Evolutionary conservation across 495 filamentous ascomycete species (phyloP), one percentile per base, ranked within the genome.

Genomic region (Hypoxylon intermedium): DNA sequence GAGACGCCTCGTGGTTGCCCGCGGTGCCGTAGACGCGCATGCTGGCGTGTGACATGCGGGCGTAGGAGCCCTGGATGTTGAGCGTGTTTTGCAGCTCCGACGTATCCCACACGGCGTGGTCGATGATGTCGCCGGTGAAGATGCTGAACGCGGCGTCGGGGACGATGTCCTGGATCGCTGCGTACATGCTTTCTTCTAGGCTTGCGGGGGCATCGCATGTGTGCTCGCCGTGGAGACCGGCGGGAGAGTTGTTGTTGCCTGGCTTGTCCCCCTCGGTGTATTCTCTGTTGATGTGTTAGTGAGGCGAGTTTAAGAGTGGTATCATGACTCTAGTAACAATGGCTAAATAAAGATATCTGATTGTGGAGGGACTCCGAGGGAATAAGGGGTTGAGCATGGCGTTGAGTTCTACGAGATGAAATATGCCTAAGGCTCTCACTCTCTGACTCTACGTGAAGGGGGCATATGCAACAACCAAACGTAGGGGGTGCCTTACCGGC

Each of bases 1-100:
- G 83, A 16, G 74, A 75, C 1, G 75, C 66, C 38, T 86, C 83
- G 51, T 86, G 83, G 56, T 86, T 85, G 1, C 83, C 82, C 2
- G 82, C 65, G 3, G 79, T 79, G 19, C 77, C 68, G 53, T 79
- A 84, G 9, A 85, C 77, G 18, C 67, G 67, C 13, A 83, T 65
- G 1, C 67, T 62, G 2, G 72, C 74, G 7, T 43, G 44, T 4
- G 63, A 59, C 63, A 75, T 78, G 30, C 72, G 71, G 3, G 66
- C 42, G 57, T 83, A 84, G 2, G 80, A 76, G 18, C 74, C 69
- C 23, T 74, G 73, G 30, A 84, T 71, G 37, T 74, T 72, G 42
- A 67, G 41, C 9, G 77, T 68, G 38, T 77, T 80, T 42, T 80
- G 74, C 3, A 63, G 45, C 47, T 78, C 58, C 30, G 69, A 65